Evolutionary conservation across 192 early-diverging fungal species (phyloP).

Genomic region (Coemansia sp.): DNA sequence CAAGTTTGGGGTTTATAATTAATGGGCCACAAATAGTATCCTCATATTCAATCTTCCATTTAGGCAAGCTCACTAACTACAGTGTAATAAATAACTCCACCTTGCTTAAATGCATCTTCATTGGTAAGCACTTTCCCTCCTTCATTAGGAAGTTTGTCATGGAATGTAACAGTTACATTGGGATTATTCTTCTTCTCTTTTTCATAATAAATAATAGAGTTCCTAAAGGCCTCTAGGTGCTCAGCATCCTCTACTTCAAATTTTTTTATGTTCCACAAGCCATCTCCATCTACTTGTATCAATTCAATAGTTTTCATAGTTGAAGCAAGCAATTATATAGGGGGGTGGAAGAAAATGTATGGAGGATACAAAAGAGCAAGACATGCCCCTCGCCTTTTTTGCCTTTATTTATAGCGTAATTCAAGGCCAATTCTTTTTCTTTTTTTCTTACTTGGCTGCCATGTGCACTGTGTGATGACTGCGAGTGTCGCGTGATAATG

Average conservation of each 20-base stretch:
- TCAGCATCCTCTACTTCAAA: not conserved
- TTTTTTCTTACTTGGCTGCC: conserved; percentile 21
- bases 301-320: not conserved
- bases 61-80: too few relatives aligned
- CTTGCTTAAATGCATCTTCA: not conserved
- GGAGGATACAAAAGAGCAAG: not conserved
- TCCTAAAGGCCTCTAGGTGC: not conserved
- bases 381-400: not conserved
- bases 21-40: too few relatives aligned
- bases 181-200: not conserved
- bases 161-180: not conserved
- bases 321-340: not conserved
- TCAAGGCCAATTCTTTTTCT: conserved; percentile 14
- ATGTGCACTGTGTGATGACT: conserved; percentile 49
- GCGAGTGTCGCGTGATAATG: not conserved
- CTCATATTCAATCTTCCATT: too few relatives aligned
- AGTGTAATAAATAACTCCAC: not conserved
- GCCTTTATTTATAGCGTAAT: not conserved
- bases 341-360: not conserved
- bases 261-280: not conserved
- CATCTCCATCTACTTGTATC: not conserved
- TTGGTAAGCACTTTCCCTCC: not conserved
- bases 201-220: not conserved
- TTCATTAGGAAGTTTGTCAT: not conserved
- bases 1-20: too few relatives aligned